phyloP scores from a whole-genome alignment of 805 yeast species.

The Saccharomycopsis selenospora region DNA sequence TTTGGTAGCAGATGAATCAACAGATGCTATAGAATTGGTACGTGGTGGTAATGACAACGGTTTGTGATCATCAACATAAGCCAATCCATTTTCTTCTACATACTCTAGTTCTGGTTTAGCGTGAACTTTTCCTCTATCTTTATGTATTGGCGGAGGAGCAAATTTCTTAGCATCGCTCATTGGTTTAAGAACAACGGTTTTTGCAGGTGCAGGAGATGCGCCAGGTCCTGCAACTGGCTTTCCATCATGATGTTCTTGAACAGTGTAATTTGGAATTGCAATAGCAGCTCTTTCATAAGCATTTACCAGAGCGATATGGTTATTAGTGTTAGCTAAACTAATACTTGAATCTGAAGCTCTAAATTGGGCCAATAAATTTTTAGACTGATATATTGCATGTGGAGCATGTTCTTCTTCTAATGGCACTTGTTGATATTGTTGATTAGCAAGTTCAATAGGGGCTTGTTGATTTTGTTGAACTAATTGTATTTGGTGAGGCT shows the following conservation, averaged over 20 bases:
- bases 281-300: neutral
- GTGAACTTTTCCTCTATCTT: constrained; percentile 24
- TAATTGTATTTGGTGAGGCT: constrained; percentile 5
- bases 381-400: constrained; percentile 25
- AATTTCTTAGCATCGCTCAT: constrained; percentile 23
- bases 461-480: constrained; percentile 14
- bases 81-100: neutral
- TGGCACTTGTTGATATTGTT: constrained; percentile 11
- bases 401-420: constrained; percentile 27
- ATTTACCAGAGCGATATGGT: neutral
- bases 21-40: too few relatives aligned
- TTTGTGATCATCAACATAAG: constrained; percentile 14
- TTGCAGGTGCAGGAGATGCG: neutral
- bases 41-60: neutral
- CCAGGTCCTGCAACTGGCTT: constrained; percentile 8
- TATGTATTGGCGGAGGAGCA: constrained; percentile 38
- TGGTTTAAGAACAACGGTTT: neutral
- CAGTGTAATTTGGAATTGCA: neutral
- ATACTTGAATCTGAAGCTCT: neutral
- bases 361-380: constrained; percentile 5
- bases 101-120: neutral
- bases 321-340: neutral
- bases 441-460: neutral
- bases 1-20: too few relatives aligned
- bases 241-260: neutral